phyloP scores from a whole-genome alignment of 2,329 filamentous ascomycete species.

The Chlorencoelia australis region DNA sequence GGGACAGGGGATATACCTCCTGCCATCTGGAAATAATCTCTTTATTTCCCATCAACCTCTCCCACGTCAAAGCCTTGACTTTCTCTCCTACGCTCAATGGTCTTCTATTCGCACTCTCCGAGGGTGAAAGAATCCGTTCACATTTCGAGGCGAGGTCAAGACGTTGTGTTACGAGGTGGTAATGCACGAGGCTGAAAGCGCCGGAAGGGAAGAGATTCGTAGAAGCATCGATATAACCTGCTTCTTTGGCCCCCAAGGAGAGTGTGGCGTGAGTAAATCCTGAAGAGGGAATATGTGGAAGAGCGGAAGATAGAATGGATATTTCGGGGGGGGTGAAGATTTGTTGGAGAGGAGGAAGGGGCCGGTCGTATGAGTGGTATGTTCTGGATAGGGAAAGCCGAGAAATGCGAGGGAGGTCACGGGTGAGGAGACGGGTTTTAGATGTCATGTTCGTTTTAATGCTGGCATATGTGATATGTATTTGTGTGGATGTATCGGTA shows the following conservation, averaged over 20 bases:
- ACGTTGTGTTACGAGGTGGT: conserved; percentile 61
- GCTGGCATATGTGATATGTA: too few species aligned
- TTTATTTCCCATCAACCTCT: conserved; percentile 64
- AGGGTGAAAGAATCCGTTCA: conserved; percentile 29
- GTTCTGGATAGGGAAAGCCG: not conserved
- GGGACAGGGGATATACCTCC: conserved; percentile 48
- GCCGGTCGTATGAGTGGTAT: conserved; percentile 65
- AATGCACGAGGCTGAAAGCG: conserved; percentile 71
- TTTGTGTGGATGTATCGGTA: too few species aligned
- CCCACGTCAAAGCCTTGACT: conserved; percentile 64
- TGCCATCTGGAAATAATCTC: conserved; percentile 72
- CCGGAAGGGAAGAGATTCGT: conserved; percentile 72
- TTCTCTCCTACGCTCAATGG: conserved; percentile 46
- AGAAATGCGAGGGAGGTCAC: not conserved
- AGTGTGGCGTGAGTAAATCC: conserved; percentile 74
- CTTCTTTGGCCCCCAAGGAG: conserved; percentile 68
- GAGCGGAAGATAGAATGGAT: conserved; percentile 71
- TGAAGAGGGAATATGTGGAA: conserved; percentile 65
- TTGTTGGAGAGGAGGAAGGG: conserved; percentile 45
- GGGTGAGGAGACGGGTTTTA: not conserved
- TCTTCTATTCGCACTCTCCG: conserved; percentile 24
- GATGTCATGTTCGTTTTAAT: conserved; percentile 1
- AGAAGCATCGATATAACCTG: conserved; percentile 78
- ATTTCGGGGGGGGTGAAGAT: conserved; percentile 59
- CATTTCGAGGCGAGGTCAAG: conserved; percentile 37